Evolutionary conservation across 345 rosid genomes (phyloP).

Genomic region (Gossypium ekmanianum): DNA sequence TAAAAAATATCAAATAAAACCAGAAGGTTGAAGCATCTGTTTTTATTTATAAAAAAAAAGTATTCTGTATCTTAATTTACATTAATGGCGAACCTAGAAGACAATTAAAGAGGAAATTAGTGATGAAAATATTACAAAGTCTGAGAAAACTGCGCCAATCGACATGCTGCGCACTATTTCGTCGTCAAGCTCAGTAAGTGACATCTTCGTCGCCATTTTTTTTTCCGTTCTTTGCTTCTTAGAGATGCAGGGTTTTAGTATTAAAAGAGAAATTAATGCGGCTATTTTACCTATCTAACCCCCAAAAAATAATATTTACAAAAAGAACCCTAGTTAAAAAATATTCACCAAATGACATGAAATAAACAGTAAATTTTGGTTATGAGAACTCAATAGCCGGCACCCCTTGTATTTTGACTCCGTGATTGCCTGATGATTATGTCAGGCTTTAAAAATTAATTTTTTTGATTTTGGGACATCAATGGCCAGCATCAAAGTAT

Average conservation of each 20-base stretch:
- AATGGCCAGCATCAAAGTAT: too few relatives aligned
- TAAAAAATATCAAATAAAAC: background rate
- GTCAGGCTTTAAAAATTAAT: too few relatives aligned
- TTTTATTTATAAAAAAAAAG: background rate
- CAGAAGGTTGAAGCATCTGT: background rate
- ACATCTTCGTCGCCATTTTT: conserved; percentile 22
- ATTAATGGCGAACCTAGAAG: background rate
- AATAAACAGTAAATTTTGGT: too few relatives aligned
- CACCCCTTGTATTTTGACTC: too few relatives aligned
- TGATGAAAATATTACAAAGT: conserved; percentile 51
- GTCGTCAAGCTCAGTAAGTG: conserved; percentile 69
- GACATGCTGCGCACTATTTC: conserved; percentile 74
- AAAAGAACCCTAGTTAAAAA: too few relatives aligned
- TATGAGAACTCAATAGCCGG: too few relatives aligned
- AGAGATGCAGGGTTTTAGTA: conserved; percentile 11
- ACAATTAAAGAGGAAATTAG: background rate
- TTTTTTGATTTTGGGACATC: too few relatives aligned
- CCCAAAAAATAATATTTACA: too few relatives aligned
- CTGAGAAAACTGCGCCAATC: conserved; percentile 91
- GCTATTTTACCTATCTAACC: too few relatives aligned
- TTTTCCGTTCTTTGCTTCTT: background rate
- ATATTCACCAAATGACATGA: too few relatives aligned
- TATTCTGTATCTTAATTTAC: background rate
- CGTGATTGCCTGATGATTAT: too few relatives aligned
- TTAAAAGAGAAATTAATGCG: background rate